Percentiles rank a stretch among this genome's conserved stretches.
phyloP scores from a whole-genome alignment of 768 basidiomycete genomes.

The Cystofilobasidium capitatum region DNA sequence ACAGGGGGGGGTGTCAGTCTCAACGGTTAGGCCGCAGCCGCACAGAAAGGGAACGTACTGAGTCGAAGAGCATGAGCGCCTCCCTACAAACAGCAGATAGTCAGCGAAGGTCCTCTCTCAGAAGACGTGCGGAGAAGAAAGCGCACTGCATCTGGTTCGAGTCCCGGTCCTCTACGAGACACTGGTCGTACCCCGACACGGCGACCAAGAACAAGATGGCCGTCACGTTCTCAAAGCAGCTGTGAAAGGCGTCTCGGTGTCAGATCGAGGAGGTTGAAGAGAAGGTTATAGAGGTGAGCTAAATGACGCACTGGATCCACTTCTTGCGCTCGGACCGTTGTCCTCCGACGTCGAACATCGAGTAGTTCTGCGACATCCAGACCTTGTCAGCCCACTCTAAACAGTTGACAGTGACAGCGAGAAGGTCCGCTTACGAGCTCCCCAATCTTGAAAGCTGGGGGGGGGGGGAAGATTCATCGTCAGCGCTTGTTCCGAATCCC shows the following conservation, averaged over 20 bases:
- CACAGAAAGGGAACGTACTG: background rate
- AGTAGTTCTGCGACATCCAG: conserved; percentile 53
- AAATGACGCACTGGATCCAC: conserved; percentile 57
- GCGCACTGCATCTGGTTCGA: conserved; percentile 49
- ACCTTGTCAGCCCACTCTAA: conserved; percentile 21
- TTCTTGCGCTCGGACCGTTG: conserved; percentile 88
- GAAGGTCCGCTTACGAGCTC: conserved; percentile 45
- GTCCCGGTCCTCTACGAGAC: conserved; percentile 83
- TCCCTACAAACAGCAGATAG: background rate
- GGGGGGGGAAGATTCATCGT: too few species aligned
- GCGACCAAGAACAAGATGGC: conserved; percentile 85
- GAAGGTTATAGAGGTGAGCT: background rate
- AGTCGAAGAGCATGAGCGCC: conserved; percentile 28
- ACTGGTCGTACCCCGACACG: conserved; percentile 86
- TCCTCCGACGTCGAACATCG: conserved; percentile 81
- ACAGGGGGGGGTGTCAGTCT: background rate
- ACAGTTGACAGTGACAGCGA: background rate
- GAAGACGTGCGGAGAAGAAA: too few species aligned
- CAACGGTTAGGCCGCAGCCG: background rate
- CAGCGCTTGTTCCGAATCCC: too few species aligned
- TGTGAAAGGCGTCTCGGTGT: background rate
- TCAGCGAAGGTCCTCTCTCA: background rate
- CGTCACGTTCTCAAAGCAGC: conserved; percentile 85
- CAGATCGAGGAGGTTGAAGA: conserved; percentile 24
- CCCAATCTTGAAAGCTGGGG: conserved; percentile 63